Percentiles rank a stretch among this genome's conserved stretches.
phyloP scores from a whole-genome alignment of 1,284 basidiomycete species.

The Vanrija humicola region DNA sequence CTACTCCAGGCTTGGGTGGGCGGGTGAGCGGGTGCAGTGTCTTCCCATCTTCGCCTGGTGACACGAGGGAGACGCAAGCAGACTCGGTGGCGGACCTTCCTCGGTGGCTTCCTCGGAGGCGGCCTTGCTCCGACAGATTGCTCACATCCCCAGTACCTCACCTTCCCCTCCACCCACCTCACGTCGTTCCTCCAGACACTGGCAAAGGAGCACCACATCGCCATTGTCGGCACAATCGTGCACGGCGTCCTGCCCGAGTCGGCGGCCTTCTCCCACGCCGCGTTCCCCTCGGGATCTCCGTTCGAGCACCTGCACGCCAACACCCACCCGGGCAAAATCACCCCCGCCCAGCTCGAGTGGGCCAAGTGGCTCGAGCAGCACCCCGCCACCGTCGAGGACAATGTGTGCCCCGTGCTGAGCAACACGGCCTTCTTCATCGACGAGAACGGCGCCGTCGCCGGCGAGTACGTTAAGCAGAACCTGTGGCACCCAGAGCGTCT shows the following conservation, averaged over 20 bases:
- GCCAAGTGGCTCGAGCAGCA: slow-evolving; percentile 26
- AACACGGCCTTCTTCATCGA: slow-evolving; percentile 48
- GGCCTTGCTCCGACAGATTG: too few species aligned
- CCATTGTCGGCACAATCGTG: slow-evolving; percentile 42
- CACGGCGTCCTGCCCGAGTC: slow-evolving; percentile 22
- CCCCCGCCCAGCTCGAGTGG: slow-evolving; percentile 23
- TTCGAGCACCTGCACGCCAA: slow-evolving; percentile 30
- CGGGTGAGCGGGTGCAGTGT: too few species aligned
- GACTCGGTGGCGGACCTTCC: too few species aligned
- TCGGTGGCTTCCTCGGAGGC: too few species aligned
- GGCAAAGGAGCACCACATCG: slow-evolving; percentile 27
- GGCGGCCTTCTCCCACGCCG: neutral
- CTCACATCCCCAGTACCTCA: slow-evolving; percentile 42
- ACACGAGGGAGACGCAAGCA: too few species aligned
- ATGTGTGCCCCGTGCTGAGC: slow-evolving; percentile 18
- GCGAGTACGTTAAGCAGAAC: slow-evolving; percentile 45
- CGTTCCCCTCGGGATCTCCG: slow-evolving; percentile 22
- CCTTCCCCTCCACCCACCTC: slow-evolving; percentile 32
- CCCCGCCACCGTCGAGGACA: slow-evolving; percentile 18
- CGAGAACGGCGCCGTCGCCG: slow-evolving; percentile 27
- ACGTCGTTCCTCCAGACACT: slow-evolving; percentile 24
- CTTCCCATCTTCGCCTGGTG: too few species aligned
- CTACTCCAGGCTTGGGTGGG: too few species aligned
- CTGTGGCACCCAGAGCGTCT: slow-evolving; percentile 49
- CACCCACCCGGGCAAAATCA: slow-evolving; percentile 6